These are phyloP conservation scores for Clitocybe nebularis DNA, from an alignment of 1,284 basidiomycete genomes.

Conservation along the genomic window DNA sequence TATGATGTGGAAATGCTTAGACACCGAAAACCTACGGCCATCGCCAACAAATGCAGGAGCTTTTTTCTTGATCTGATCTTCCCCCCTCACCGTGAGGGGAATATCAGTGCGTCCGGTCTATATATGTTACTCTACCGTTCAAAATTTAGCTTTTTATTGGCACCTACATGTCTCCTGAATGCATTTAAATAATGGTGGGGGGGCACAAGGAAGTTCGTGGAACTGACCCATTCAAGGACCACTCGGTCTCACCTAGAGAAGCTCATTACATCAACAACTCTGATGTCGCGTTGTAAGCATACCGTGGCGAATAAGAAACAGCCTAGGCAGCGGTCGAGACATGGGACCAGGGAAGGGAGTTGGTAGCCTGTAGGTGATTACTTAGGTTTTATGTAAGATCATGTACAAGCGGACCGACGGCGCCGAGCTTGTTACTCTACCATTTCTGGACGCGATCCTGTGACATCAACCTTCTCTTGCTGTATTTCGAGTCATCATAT, in stretches of 20 bases:
- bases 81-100: constrained; percentile 81
- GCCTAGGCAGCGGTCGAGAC: constrained; percentile 61
- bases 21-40: constrained; percentile 52
- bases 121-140: background rate
- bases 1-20: no score
- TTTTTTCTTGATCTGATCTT: constrained; percentile 64
- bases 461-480: constrained; percentile 2
- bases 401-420: background rate
- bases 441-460: background rate
- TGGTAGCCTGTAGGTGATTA: background rate
- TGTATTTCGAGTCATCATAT: no score
- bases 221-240: constrained; percentile 83
- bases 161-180: constrained; percentile 8
- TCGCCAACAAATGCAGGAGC: constrained; percentile 69
- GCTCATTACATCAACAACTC: constrained; percentile 3
- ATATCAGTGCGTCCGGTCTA: constrained; percentile 89
- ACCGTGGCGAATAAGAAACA: constrained; percentile 81
- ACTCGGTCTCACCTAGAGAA: constrained; percentile 81
- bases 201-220: background rate
- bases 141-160: no score
- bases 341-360: constrained; percentile 19
- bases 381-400: background rate
- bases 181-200: background rate
- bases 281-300: constrained; percentile 10
- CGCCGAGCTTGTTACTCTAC: background rate